A percentile compares a stretch with the other conserved stretches of the same genome.
These are phyloP conservation scores for Fusarium decemcellulare DNA, from an alignment of 2,329 filamentous ascomycete species.

Conservation along the genomic window DNA sequence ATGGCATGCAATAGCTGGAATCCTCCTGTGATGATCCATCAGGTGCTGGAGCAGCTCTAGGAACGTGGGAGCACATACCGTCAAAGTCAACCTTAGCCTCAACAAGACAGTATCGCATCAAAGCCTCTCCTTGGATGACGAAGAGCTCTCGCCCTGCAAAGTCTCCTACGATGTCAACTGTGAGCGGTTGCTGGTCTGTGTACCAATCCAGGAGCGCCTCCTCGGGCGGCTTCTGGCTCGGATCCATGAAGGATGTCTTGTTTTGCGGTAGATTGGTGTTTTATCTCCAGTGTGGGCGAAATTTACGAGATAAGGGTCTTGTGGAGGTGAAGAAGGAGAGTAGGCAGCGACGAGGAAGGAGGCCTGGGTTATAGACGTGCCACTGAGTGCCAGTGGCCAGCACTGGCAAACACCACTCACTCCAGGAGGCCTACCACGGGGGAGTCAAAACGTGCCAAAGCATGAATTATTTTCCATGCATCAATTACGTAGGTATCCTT, in stretches of 20 bases:
- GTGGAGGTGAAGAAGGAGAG: no score
- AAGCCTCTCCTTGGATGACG: constrained; percentile 79
- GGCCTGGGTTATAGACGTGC: background rate
- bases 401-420: no score
- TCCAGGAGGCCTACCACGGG: no score
- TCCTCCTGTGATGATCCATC: constrained; percentile 59
- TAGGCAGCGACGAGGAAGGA: no score
- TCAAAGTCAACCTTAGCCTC: constrained; percentile 75
- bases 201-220: constrained; percentile 26
- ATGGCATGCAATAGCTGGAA: constrained; percentile 81
- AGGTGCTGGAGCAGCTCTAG: background rate
- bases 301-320: background rate
- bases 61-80: constrained; percentile 49
- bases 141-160: constrained; percentile 83
- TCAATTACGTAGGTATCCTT: no score
- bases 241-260: background rate
- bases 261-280: background rate
- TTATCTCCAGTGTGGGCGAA: background rate
- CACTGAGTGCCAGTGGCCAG: no score
- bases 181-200: constrained; percentile 14
- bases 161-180: constrained; percentile 79
- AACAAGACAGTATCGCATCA: constrained; percentile 76
- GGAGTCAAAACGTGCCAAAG: no score
- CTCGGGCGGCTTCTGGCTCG: background rate
- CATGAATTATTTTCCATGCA: no score